These are phyloP conservation scores for Sporisorium iseilematis-ciliati DNA, from an alignment of 1,284 basidiomycete genomes.

Conservation along the genomic window DNA sequence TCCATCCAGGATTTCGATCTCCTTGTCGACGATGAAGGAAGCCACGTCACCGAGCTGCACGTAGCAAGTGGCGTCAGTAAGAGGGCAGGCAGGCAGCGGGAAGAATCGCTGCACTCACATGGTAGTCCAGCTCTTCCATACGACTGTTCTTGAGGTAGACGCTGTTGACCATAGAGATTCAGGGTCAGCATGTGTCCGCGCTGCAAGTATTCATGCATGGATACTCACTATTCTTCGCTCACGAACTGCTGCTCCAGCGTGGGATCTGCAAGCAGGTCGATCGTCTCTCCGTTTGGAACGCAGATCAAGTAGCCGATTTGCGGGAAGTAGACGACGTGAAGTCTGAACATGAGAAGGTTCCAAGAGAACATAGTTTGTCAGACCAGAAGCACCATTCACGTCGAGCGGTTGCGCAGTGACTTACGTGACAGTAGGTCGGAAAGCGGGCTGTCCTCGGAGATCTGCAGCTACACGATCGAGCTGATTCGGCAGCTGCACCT, in stretches of 20 bases:
- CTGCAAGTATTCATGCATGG: too few species aligned
- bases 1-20: slow-evolving; percentile 45
- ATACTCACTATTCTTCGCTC: slow-evolving; percentile 31
- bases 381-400: not conserved
- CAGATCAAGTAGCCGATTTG: slow-evolving; percentile 54
- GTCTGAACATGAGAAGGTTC: slow-evolving; percentile 2
- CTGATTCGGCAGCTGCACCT: slow-evolving; percentile 11
- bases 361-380: not conserved
- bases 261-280: slow-evolving; percentile 23
- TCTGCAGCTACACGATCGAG: slow-evolving; percentile 32
- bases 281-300: slow-evolving; percentile 25
- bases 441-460: slow-evolving; percentile 27
- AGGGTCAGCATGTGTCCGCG: not conserved
- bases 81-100: not conserved
- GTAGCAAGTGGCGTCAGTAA: not conserved
- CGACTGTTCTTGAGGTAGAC: slow-evolving; percentile 45
- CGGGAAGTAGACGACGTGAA: slow-evolving; percentile 48
- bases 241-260: slow-evolving; percentile 37
- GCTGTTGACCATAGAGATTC: slow-evolving; percentile 9
- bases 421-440: slow-evolving; percentile 16
- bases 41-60: slow-evolving; percentile 45
- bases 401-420: not conserved
- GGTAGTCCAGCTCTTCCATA: slow-evolving; percentile 30
- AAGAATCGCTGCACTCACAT: slow-evolving; percentile 15
- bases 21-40: slow-evolving; percentile 45